Percentiles rank a stretch among this genome's conserved stretches.
Conservation (phyloP, 139 green algal genomes). For the Chlamydomonas asymmetrica region DNA sequence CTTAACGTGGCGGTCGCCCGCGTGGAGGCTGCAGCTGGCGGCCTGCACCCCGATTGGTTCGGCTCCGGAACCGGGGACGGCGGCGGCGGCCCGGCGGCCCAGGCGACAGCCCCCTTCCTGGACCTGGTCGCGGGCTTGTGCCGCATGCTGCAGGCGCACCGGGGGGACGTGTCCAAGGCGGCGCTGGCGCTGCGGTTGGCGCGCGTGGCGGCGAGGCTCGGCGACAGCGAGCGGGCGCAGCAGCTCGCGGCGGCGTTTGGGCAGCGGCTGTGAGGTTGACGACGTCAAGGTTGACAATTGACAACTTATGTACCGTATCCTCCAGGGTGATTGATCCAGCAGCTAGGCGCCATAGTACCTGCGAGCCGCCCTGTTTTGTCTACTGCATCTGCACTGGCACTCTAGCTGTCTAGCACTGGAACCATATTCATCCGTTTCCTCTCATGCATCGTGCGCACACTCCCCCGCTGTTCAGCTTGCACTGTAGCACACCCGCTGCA, state of each 20-base stretch:
- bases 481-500: no score
- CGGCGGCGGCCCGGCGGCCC: background rate
- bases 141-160: conserved; percentile 17
- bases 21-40: conserved; percentile 37
- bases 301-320: no score
- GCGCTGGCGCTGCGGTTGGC: background rate
- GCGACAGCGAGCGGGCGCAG: background rate
- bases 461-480: no score
- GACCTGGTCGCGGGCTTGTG: conserved; percentile 9
- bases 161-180: background rate
- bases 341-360: no score
- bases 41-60: conserved; percentile 54
- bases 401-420: no score
- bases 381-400: no score
- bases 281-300: no score
- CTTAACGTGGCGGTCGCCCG: conserved; percentile 44
- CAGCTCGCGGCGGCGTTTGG: conserved; percentile 12
- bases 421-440: no score
- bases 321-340: no score
- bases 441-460: no score
- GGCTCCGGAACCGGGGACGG: no score
- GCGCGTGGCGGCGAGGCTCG: conserved; percentile 8
- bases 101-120: conserved; percentile 4
- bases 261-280: background rate
- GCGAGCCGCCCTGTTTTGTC: no score